Conservation (phyloP, 805 yeast genomes). For the Barnettozyma californica region DNA sequence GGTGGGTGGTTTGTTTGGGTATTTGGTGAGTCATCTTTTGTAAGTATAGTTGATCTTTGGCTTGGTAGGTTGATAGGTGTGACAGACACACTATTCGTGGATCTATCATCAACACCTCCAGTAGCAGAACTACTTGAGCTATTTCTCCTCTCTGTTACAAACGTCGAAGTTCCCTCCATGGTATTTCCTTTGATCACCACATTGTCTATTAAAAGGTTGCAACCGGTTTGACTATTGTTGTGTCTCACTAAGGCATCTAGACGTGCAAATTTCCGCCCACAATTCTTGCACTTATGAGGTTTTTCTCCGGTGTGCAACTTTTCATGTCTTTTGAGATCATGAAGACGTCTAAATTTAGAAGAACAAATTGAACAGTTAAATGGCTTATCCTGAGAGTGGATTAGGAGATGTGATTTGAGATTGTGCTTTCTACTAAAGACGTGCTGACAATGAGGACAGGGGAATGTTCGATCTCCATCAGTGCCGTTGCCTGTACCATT, state of each 20-base stretch:
- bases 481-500: background rate
- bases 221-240: slow-evolving; percentile 37
- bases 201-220: slow-evolving; percentile 19
- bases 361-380: slow-evolving; percentile 58
- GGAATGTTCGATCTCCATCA: slow-evolving; percentile 31
- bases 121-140: background rate
- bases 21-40: background rate
- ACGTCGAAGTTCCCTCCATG: background rate
- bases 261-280: slow-evolving; percentile 64
- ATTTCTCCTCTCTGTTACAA: background rate
- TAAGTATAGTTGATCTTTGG: background rate
- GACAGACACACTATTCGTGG: background rate
- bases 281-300: slow-evolving; percentile 56
- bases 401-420: slow-evolving; percentile 64
- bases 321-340: slow-evolving; percentile 72
- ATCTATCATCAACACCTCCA: background rate
- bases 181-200: slow-evolving; percentile 4
- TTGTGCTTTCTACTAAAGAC: slow-evolving; percentile 70
- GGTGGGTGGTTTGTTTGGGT: background rate
- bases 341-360: slow-evolving; percentile 61
- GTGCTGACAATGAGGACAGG: slow-evolving; percentile 57
- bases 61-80: background rate
- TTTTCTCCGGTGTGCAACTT: slow-evolving; percentile 73
- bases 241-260: slow-evolving; percentile 75
- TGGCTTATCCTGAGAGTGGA: slow-evolving; percentile 62